Base-by-base conservation (phyloP, 805 yeast species). In the Wickerhamiella cacticola region DNA sequence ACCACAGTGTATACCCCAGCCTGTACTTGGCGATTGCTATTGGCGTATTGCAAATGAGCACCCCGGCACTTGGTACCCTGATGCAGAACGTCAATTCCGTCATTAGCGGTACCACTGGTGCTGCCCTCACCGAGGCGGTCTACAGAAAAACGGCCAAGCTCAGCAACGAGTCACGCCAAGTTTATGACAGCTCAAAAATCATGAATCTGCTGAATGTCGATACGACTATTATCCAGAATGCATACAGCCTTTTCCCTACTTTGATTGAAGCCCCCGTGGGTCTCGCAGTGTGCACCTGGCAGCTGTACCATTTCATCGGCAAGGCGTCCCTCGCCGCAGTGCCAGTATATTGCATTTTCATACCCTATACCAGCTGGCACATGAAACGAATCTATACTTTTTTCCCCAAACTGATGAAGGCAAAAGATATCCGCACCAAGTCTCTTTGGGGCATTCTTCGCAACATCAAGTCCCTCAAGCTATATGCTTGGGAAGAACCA, bases 241-340 rank as follows among this genome's bases (percentile, higher is more conserved):
- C 82, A 18, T 75, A 80, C 22, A 89, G 83, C 62, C 79, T 80
- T 64, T 76, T 88, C 51, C 84, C 84, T 56, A 73, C 85, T 38
- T 70, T 85, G 44, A 83, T 95, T 87, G 85, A 95, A 1, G 96
- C 95, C 41, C 97, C 97, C 1, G 81, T 87, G 66, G 96, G 87
- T 65, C 76, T 89, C 55, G 58, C 75, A 24, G 67, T 89, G 46
- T 88, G 96, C 69, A 71, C 89, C 54, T 64, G 72, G 49, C 82
- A 92, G 3, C 70, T 89, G 46, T 76, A 87, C 63, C 73, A 75
- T 2, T 65, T 89, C 45, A 65, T 89, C 50, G 96, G 96, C 22
- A 78, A 78, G 41, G 53, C 63, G 29, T 87, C 88, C 94, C 85
- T 96, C 95, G 81, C 94, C 36, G 97, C 97, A 63, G 94, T 89